Evolutionary conservation across 192 early-diverging fungal species (phyloP), one percentile per base, ranked within the genome.

Genomic region (Phycomyces blakesleeanus): DNA sequence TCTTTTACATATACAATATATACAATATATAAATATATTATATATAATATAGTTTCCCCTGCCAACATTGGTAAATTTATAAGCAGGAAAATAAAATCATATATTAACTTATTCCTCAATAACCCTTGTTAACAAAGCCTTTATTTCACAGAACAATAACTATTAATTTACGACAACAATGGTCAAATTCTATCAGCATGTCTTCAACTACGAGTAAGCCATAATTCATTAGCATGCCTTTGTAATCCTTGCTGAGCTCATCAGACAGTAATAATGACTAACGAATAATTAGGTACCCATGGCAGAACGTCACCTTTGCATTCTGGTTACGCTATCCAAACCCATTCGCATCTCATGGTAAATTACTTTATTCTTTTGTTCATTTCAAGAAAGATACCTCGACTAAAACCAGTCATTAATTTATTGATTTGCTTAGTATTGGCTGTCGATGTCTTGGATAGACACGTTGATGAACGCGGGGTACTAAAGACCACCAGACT

Each of bases 241-340:
- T n/a, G n/a, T n/a, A n/a, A n/a, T n/a, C n/a, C n/a, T n/a, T n/a
- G n/a, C n/a, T n/a, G n/a, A n/a, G n/a, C n/a, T n/a, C n/a, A n/a
- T n/a, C n/a, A n/a, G n/a, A n/a, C n/a, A n/a, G n/a, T n/a, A n/a
- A n/a, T n/a, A n/a, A 39, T 24, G 39, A 29, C 24, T 55, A 41
- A 34, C 10, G 7, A 44, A 21, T 5, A n/a, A 44, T 12, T 41
- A 58, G 59, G 20, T 77, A 88, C 64, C 82, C 87, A 41, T 95
- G 92, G 92, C 79, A 82, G 38, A 87, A 82, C 57, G 92, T 98
- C 55, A 92, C 95, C 10, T 84, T 82, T 58, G 95, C 95, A 20
- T 91, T 97, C 60, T 94, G 89, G 84, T 75, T 91, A 67, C 89
- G 96, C 49, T 99, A 99, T 78, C 97, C 97, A 51, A 99, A 99